Conservation (phyloP, 2,329 filamentous ascomycete genomes). For the Cladophialophora immunda region DNA sequence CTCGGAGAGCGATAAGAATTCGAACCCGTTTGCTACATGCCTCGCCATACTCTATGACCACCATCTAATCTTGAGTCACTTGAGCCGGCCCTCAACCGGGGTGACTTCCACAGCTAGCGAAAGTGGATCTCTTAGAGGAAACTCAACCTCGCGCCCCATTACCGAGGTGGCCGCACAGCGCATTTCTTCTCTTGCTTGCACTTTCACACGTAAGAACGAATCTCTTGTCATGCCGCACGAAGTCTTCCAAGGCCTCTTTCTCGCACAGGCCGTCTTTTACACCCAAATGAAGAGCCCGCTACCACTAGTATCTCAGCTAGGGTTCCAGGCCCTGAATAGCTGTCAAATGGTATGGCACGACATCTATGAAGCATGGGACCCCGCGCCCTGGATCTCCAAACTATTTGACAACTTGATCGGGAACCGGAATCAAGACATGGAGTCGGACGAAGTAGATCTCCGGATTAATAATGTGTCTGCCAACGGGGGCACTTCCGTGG, state of each 20-base stretch:
- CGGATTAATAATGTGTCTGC: not conserved
- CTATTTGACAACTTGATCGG: slow-evolving; percentile 26
- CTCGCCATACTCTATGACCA: slow-evolving; percentile 23
- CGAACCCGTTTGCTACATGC: slow-evolving; percentile 22
- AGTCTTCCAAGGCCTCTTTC: slow-evolving; percentile 24
- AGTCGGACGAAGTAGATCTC: slow-evolving; percentile 4
- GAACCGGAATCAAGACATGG: not conserved
- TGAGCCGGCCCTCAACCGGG: slow-evolving; percentile 12
- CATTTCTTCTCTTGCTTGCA: slow-evolving; percentile 17
- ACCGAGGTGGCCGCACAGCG: slow-evolving; percentile 22
- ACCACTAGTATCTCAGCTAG: slow-evolving; percentile 9
- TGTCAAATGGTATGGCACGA: slow-evolving; percentile 24
- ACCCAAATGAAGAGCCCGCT: slow-evolving; percentile 22
- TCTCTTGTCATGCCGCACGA: slow-evolving; percentile 25
- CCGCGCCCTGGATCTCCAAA: slow-evolving; percentile 22
- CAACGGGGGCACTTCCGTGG: not conserved
- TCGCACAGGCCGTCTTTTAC: slow-evolving; percentile 27
- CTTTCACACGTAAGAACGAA: slow-evolving; percentile 17
- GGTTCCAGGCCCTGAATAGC: slow-evolving; percentile 18
- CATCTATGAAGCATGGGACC: slow-evolving; percentile 20
- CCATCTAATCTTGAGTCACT: slow-evolving; percentile 15
- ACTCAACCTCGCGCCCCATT: slow-evolving; percentile 7
- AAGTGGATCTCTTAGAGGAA: slow-evolving; percentile 4
- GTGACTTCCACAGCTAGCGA: slow-evolving; percentile 10
- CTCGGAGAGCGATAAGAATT: slow-evolving; percentile 12